Evolutionary conservation across 176 grass and related monocot species (phyloP).

Genomic region (Tillandsia fasciculata): DNA sequence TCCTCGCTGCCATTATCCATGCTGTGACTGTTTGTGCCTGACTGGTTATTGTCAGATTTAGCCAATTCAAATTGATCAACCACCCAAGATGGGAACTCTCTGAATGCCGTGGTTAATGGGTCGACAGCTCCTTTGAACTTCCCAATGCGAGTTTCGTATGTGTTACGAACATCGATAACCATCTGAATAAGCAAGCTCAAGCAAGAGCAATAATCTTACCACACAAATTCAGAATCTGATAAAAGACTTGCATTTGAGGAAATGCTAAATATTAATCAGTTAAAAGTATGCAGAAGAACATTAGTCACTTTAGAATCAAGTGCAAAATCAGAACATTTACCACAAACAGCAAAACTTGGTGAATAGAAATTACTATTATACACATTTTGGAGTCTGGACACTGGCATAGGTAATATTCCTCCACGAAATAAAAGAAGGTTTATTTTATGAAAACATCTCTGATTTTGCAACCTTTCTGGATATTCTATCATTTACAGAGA

Average conservation of each 20-base stretch:
- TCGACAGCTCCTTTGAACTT: constrained; percentile 88
- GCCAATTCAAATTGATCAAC: constrained; percentile 62
- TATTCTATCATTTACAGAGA: too few species aligned
- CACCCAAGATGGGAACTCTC: constrained; percentile 81
- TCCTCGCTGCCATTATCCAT: background rate
- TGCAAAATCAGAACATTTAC: too few species aligned
- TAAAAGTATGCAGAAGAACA: background rate
- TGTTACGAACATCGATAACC: constrained; percentile 95
- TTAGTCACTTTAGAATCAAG: background rate
- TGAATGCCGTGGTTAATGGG: constrained; percentile 71
- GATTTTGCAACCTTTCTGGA: too few species aligned
- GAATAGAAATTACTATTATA: too few species aligned
- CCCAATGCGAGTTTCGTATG: constrained; percentile 89
- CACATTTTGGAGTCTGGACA: too few species aligned
- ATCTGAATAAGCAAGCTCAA: constrained; percentile 34
- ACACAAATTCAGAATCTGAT: background rate
- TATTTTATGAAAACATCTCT: too few species aligned
- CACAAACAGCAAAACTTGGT: too few species aligned
- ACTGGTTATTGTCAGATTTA: constrained; percentile 24
- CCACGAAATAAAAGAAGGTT: too few species aligned
- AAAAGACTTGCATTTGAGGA: too few species aligned
- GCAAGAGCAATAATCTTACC: constrained; percentile 3
- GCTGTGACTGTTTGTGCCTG: constrained; percentile 11
- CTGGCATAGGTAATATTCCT: too few species aligned
- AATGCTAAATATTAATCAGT: background rate